A percentile compares a stretch with the other conserved stretches of the same genome.
These are phyloP conservation scores for Erysimum cheiranthoides DNA, from an alignment of 345 rosid species.

Conservation along the genomic window DNA sequence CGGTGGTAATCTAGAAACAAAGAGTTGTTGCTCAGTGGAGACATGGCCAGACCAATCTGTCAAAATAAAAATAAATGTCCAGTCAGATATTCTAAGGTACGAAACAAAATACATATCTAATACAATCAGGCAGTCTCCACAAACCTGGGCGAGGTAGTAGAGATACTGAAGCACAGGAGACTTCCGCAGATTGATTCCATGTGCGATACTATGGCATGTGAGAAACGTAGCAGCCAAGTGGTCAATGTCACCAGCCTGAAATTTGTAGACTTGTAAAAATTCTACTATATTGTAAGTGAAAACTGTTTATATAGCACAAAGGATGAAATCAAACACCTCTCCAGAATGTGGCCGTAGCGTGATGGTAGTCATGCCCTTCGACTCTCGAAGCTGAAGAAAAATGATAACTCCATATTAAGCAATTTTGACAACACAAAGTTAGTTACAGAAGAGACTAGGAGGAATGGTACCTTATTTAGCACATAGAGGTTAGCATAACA, in stretches of 20 bases:
- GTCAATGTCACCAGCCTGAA: constrained; percentile 98
- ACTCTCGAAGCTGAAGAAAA: constrained; percentile 86
- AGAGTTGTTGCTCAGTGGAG: constrained; percentile 99
- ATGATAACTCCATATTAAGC: neutral
- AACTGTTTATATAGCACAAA: neutral
- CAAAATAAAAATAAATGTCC: constrained; percentile 34
- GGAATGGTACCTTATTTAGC: constrained; percentile 76
- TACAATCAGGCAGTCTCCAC: constrained; percentile 26
- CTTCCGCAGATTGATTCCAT: constrained; percentile 94
- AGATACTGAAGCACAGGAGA: constrained; percentile 99
- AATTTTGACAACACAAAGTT: constrained; percentile 23
- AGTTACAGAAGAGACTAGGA: constrained; percentile 9
- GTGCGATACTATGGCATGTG: constrained; percentile 91
- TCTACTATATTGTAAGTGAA: constrained; percentile 6
- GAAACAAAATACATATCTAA: neutral
- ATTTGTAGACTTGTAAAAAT: constrained; percentile 35
- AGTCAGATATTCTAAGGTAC: constrained; percentile 32
- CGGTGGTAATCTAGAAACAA: constrained; percentile 94
- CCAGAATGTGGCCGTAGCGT: constrained; percentile 96
- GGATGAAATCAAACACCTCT: constrained; percentile 59
- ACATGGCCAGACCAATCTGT: constrained; percentile 98
- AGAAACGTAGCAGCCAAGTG: constrained; percentile 99
- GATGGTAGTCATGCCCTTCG: constrained; percentile 98
- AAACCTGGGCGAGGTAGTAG: constrained; percentile 93
- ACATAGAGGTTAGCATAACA: constrained; percentile 96